A percentile compares a stretch with the other conserved stretches of the same genome.
These are phyloP conservation scores for Dactylellina leptospora DNA, from an alignment of 2,329 filamentous ascomycete species.

Conservation along the genomic window DNA sequence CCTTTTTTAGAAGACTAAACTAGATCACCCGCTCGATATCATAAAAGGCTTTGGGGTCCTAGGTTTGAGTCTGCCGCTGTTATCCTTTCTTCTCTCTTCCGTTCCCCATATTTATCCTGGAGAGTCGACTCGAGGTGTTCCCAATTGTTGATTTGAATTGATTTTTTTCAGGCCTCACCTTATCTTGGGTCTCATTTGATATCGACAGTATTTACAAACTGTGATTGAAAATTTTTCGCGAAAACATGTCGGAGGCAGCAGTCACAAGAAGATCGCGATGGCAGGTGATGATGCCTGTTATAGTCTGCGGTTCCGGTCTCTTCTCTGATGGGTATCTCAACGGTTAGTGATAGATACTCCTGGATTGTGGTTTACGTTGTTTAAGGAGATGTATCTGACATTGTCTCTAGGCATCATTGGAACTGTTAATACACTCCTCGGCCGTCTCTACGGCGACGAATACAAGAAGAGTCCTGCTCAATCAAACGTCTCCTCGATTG, in stretches of 20 bases:
- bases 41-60: constrained; percentile 49
- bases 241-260: constrained; percentile 39
- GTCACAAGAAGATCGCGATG: constrained; percentile 57
- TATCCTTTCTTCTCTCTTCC: constrained; percentile 32
- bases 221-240: not conserved
- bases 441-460: constrained; percentile 71
- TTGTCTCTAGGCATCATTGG: constrained; percentile 71
- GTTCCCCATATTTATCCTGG: constrained; percentile 13
- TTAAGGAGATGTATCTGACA: not conserved
- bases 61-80: constrained; percentile 26
- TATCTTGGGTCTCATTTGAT: not conserved
- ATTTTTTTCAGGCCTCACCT: too few relatives aligned
- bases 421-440: constrained; percentile 76
- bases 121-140: constrained; percentile 24
- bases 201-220: not conserved
- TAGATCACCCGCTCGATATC: constrained; percentile 43
- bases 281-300: constrained; percentile 74
- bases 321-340: constrained; percentile 95
- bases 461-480: constrained; percentile 75
- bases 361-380: not conserved
- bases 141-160: too few relatives aligned
- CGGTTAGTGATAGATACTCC: constrained; percentile 67
- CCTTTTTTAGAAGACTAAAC: constrained; percentile 38
- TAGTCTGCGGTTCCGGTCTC: constrained; percentile 87
- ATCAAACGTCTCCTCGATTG: constrained; percentile 80